Percentiles rank a stretch among this genome's conserved stretches.
Evolutionary conservation across 352 stramenopile species (phyloP).

Genomic region (Globisporangium abappressorium): DNA sequence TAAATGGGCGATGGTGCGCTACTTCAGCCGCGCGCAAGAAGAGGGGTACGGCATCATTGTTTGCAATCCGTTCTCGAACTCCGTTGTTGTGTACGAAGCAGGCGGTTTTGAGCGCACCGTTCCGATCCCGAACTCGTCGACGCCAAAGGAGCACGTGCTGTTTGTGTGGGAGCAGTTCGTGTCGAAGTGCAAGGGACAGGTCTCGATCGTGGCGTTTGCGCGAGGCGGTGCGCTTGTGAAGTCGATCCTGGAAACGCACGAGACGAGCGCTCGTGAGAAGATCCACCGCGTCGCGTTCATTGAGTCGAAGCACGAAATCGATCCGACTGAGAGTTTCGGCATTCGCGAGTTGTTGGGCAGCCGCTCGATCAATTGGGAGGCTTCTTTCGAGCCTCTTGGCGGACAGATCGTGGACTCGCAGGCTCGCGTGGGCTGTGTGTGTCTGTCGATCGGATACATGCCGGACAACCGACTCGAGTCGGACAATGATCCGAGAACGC

Average conservation of each 20-base stretch:
- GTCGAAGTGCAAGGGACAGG: slow-evolving; percentile 76
- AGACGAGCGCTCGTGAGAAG: slow-evolving; percentile 71
- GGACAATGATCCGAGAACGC: slow-evolving; percentile 61
- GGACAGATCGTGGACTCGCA: slow-evolving; percentile 87
- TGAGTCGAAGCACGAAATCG: slow-evolving; percentile 87
- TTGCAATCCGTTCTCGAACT: slow-evolving; percentile 88
- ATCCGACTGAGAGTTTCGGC: slow-evolving; percentile 68
- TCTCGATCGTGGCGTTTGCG: slow-evolving; percentile 83
- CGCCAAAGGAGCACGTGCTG: slow-evolving; percentile 81
- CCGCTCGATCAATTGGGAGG: slow-evolving; percentile 88
- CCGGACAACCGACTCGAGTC: slow-evolving; percentile 42
- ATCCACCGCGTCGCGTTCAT: slow-evolving; percentile 82
- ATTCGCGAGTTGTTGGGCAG: slow-evolving; percentile 80
- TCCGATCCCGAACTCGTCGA: slow-evolving; percentile 80
- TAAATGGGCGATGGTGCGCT: slow-evolving; percentile 87
- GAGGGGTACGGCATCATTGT: slow-evolving; percentile 85
- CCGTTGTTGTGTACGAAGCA: slow-evolving; percentile 85
- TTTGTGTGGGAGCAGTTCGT: slow-evolving; percentile 88
- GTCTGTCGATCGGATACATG: slow-evolving; percentile 82
- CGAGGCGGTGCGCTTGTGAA: slow-evolving; percentile 80
- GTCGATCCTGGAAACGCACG: slow-evolving; percentile 79
- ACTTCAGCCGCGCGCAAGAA: slow-evolving; percentile 80
- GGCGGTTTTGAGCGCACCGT: slow-evolving; percentile 84
- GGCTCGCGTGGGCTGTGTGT: slow-evolving; percentile 82
- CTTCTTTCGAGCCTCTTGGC: slow-evolving; percentile 77